Conservation (phyloP, 1,284 basidiomycete genomes). For the Marasmius fiardii region DNA sequence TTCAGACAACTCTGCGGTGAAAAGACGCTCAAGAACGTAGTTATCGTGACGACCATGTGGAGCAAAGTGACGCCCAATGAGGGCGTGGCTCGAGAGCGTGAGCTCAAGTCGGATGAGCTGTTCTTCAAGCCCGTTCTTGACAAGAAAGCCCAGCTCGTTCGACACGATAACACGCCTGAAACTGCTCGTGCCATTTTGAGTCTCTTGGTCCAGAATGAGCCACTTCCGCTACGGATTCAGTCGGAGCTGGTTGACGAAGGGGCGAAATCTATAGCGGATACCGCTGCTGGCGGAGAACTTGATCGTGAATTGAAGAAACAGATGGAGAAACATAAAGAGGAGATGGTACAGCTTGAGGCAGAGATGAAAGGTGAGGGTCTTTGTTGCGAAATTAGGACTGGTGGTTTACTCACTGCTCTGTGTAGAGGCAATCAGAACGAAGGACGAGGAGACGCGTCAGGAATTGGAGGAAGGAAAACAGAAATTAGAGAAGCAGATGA, state of each 20-base stretch:
- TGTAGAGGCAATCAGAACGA: slow-evolving; percentile 26
- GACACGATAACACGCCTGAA: slow-evolving; percentile 25
- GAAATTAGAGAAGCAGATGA: slow-evolving; percentile 27
- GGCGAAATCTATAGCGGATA: slow-evolving; percentile 1
- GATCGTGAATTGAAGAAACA: slow-evolving; percentile 5
- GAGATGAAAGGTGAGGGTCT: slow-evolving; percentile 1
- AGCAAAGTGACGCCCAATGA: slow-evolving; percentile 27
- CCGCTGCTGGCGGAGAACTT: slow-evolving; percentile 3
- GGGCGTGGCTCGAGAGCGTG: slow-evolving; percentile 29
- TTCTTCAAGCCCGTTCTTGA: slow-evolving; percentile 37
- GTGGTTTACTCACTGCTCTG: background rate
- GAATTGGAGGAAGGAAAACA: slow-evolving; percentile 35
- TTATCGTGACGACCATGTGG: slow-evolving; percentile 48
- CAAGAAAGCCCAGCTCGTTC: slow-evolving; percentile 29
- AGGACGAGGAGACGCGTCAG: slow-evolving; percentile 33
- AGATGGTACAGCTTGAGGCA: background rate
- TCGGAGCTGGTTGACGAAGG: slow-evolving; percentile 3
- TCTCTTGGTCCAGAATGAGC: background rate
- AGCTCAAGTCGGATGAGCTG: slow-evolving; percentile 29
- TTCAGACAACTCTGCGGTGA: slow-evolving; percentile 50
- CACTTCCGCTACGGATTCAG: slow-evolving; percentile 3
- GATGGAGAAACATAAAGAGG: background rate
- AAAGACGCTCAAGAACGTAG: slow-evolving; percentile 39
- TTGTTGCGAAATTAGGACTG: background rate
- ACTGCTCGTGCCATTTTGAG: slow-evolving; percentile 2